These are phyloP conservation scores for Pleurotus ostreatus DNA, from an alignment of 768 basidiomycete genomes.

Conservation along the genomic window DNA sequence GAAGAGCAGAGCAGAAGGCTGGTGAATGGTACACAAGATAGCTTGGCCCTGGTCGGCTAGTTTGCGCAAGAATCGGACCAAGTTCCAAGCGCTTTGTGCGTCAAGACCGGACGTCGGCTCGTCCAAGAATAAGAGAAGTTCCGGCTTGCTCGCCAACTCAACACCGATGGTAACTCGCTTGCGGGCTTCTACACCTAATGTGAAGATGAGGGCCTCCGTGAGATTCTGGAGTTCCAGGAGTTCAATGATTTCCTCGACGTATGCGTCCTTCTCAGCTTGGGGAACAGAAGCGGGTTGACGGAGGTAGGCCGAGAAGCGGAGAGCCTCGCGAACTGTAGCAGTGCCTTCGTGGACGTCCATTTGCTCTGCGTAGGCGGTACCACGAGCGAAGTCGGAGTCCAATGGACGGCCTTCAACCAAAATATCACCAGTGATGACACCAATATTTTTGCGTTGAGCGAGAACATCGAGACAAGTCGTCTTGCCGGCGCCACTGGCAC, in stretches of 20 bases:
- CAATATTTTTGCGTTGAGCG: conserved; percentile 69
- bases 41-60: conserved; percentile 84
- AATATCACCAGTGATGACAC: conserved; percentile 59
- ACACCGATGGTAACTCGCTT: conserved; percentile 91
- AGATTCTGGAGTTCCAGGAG: conserved; percentile 81
- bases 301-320: conserved; percentile 82
- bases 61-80: conserved; percentile 78
- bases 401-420: conserved; percentile 64
- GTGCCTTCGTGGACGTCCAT: conserved; percentile 65
- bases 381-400: conserved; percentile 48
- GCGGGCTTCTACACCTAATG: conserved; percentile 62
- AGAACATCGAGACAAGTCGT: conserved; percentile 76
- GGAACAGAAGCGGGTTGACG: conserved; percentile 69
- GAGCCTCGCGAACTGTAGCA: conserved; percentile 77
- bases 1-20: conserved; percentile 83
- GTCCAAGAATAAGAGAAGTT: conserved; percentile 69
- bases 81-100: conserved; percentile 66
- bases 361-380: conserved; percentile 85
- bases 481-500: conserved; percentile 77
- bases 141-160: conserved; percentile 85
- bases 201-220: conserved; percentile 78
- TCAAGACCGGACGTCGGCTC: conserved; percentile 43
- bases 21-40: conserved; percentile 88
- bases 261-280: conserved; percentile 70
- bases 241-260: conserved; percentile 81